Evolutionary conservation across 306 rosid species (phyloP).

Genomic region (Sindora glabra): DNA sequence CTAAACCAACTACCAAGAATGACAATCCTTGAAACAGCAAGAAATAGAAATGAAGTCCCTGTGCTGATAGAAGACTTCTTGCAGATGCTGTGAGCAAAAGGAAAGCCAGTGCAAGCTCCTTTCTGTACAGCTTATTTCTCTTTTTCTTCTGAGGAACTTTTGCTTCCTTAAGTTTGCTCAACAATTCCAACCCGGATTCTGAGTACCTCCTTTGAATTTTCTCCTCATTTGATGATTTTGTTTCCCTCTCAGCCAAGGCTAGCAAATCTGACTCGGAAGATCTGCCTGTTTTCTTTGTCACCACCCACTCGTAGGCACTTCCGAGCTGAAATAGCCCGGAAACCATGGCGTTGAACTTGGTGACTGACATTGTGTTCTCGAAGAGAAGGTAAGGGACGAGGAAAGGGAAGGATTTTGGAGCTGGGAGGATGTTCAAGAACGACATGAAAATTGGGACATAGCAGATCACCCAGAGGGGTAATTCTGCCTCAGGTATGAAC

Average conservation of each 20-base stretch:
- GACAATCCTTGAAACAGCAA: constrained; percentile 94
- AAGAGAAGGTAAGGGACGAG: constrained; percentile 87
- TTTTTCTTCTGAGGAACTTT: constrained; percentile 46
- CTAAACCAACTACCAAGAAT: constrained; percentile 81
- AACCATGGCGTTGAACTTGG: constrained; percentile 98
- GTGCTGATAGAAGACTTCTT: constrained; percentile 82
- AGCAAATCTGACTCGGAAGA: constrained; percentile 86
- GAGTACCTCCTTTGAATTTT: constrained; percentile 73
- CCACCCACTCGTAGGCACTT: constrained; percentile 97
- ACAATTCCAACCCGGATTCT: constrained; percentile 68
- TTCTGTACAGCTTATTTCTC: constrained; percentile 71
- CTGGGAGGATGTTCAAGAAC: constrained; percentile 80
- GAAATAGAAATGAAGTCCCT: constrained; percentile 93
- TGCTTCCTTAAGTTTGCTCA: constrained; percentile 55
- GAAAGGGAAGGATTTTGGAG: constrained; percentile 95
- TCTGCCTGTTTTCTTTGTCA: constrained; percentile 94
- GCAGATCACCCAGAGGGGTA: constrained; percentile 96
- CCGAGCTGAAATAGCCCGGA: constrained; percentile 93
- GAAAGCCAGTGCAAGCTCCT: constrained; percentile 88
- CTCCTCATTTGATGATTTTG: constrained; percentile 61
- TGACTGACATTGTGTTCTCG: constrained; percentile 99
- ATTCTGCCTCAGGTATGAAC: constrained; percentile 92
- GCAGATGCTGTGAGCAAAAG: constrained; percentile 89
- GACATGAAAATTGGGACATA: constrained; percentile 90
- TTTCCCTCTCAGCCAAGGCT: constrained; percentile 73